phyloP scores from a whole-genome alignment of 805 yeast species.

The Wickerhamomyces mucosus region DNA sequence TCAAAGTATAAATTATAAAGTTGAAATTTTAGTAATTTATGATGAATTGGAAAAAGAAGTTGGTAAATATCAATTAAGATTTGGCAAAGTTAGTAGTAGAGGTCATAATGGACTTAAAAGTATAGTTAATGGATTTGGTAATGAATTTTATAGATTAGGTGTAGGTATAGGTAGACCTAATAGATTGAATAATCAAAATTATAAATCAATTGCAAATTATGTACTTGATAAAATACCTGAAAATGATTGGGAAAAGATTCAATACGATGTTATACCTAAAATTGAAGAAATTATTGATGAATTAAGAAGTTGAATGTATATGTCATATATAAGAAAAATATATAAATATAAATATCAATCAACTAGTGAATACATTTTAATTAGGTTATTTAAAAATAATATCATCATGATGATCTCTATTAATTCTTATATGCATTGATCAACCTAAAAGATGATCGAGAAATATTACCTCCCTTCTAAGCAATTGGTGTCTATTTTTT shows the following conservation, averaged over 20 bases:
- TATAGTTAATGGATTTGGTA: constrained; percentile 36
- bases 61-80: constrained; percentile 59
- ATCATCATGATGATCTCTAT: too few species aligned
- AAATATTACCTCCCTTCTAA: too few species aligned
- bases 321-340: too few species aligned
- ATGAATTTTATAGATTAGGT: constrained; percentile 52
- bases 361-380: too few species aligned
- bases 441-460: too few species aligned
- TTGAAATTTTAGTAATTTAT: constrained; percentile 52
- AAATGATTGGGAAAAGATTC: constrained; percentile 34
- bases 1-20: constrained; percentile 6
- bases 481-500: too few species aligned
- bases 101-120: constrained; percentile 83
- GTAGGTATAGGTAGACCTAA: constrained; percentile 73
- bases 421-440: too few species aligned
- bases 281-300: constrained; percentile 29
- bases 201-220: constrained; percentile 37
- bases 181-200: constrained; percentile 26
- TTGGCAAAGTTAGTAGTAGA: constrained; percentile 50
- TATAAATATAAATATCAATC: too few species aligned
- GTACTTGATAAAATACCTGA: constrained; percentile 47
- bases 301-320: constrained; percentile 2
- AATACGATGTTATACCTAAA: constrained; percentile 30
- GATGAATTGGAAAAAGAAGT: constrained; percentile 65
- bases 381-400: too few species aligned